These are phyloP conservation scores for Camellia japonica DNA, from an alignment of 148 eudicot species.

Conservation along the genomic window DNA sequence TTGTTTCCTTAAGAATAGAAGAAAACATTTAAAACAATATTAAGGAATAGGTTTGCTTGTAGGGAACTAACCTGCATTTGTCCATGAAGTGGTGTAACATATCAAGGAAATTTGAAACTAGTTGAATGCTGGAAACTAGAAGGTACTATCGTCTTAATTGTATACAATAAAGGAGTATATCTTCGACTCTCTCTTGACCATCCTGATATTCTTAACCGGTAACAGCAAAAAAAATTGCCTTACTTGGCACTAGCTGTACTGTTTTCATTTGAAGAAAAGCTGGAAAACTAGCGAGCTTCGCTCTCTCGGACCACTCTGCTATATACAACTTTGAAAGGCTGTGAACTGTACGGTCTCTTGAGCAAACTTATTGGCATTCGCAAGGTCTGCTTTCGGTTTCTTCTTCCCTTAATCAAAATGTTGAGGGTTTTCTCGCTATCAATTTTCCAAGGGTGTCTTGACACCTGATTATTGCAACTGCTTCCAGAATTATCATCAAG, in stretches of 20 bases:
- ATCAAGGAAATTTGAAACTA: constrained; percentile 17
- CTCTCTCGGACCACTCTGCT: constrained; percentile 82
- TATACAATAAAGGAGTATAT: constrained; percentile 12
- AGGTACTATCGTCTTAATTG: constrained; percentile 5
- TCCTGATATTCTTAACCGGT: constrained; percentile 24
- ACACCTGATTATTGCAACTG: constrained; percentile 19
- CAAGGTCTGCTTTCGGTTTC: constrained; percentile 80
- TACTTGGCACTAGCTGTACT: constrained; percentile 36
- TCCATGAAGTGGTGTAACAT: constrained; percentile 10
- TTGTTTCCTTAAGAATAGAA: not conserved
- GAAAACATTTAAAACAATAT: not conserved
- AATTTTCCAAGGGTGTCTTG: constrained; percentile 21
- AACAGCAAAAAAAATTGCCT: constrained; percentile 23
- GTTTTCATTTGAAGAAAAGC: constrained; percentile 46
- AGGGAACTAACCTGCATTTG: constrained; percentile 40
- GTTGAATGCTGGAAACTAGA: constrained; percentile 18
- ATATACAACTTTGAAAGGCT: constrained; percentile 75
- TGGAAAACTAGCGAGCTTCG: constrained; percentile 53
- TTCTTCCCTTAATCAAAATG: constrained; percentile 78
- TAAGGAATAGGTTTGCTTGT: constrained; percentile 12
- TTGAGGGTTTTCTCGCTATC: constrained; percentile 68
- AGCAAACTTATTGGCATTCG: constrained; percentile 91
- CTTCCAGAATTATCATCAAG: constrained; percentile 20
- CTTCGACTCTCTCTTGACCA: constrained; percentile 20
- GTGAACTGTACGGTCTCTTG: constrained; percentile 76